Evolutionary conservation across 352 stramenopile genomes (phyloP).

Genomic region (Phytophthora palmivora): DNA sequence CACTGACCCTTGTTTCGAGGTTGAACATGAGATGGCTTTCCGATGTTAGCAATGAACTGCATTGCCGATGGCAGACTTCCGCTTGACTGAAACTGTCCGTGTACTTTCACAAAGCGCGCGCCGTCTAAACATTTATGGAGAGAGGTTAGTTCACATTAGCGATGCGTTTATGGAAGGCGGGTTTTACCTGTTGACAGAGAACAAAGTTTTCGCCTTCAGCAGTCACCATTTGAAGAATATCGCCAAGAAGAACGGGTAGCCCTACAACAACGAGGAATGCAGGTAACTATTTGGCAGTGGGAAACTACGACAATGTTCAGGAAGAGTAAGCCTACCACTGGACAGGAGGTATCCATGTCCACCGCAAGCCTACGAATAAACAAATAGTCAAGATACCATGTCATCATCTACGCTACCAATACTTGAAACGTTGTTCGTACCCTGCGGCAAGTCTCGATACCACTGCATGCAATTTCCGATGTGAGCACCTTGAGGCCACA

Average conservation of each 20-base stretch:
- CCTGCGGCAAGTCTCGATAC: conserved; percentile 59
- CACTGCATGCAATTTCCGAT: conserved; percentile 56
- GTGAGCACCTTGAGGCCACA: conserved; percentile 69
- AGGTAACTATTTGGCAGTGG: background rate
- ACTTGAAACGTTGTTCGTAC: no score
- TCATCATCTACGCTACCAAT: background rate
- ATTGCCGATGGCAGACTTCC: conserved; percentile 41
- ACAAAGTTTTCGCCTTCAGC: conserved; percentile 98
- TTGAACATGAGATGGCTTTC: conserved; percentile 34
- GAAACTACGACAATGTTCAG: background rate
- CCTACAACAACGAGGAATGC: conserved; percentile 10
- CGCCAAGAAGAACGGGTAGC: conserved; percentile 75
- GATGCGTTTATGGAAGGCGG: background rate
- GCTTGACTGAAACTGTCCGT: conserved; percentile 43
- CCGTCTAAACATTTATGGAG: conserved; percentile 30
- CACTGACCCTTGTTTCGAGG: conserved; percentile 36
- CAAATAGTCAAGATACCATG: background rate
- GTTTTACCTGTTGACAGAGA: conserved; percentile 90
- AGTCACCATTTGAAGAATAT: conserved; percentile 95
- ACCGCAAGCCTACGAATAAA: conserved; percentile 79
- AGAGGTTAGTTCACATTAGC: background rate
- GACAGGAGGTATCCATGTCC: conserved; percentile 94
- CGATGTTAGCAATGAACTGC: conserved; percentile 58
- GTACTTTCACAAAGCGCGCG: conserved; percentile 56
- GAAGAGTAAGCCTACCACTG: conserved; percentile 55